phyloP scores from a whole-genome alignment of 2,329 filamentous ascomycete species.

The Neurospora sp. region DNA sequence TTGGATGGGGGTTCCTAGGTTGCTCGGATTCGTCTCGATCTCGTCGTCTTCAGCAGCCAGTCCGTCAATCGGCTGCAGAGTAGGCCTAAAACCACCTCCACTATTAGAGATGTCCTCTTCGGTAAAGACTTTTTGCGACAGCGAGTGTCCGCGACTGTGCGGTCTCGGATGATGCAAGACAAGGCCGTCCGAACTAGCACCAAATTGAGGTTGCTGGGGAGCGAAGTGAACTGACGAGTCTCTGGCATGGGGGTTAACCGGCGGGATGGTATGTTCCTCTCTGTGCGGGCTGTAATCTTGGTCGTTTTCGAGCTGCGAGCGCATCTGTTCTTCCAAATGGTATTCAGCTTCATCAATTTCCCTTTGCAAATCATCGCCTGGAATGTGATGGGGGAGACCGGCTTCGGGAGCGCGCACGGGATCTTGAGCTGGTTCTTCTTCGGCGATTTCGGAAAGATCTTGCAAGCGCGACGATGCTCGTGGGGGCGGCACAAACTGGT shows the following conservation, averaged over 20 bases:
- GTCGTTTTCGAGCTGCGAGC: conserved; percentile 66
- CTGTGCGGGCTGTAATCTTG: conserved; percentile 62
- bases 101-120: conserved; percentile 39
- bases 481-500: conserved; percentile 24
- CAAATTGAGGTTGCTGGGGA: conserved; percentile 39
- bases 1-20: conserved; percentile 55
- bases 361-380: conserved; percentile 68
- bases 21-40: conserved; percentile 65
- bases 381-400: conserved; percentile 50
- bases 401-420: conserved; percentile 45
- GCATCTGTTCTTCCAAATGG: conserved; percentile 70
- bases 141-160: conserved; percentile 63
- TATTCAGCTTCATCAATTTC: conserved; percentile 83
- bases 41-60: conserved; percentile 49
- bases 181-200: conserved; percentile 42
- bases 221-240: conserved; percentile 39
- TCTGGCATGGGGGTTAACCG: conserved; percentile 26
- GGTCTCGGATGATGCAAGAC: conserved; percentile 63
- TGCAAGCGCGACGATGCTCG: conserved; percentile 54
- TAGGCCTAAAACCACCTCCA: conserved; percentile 30
- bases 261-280: conserved; percentile 24
- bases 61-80: conserved; percentile 30
- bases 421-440: conserved; percentile 45
- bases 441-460: conserved; percentile 65
- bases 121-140: conserved; percentile 56